Conservation (phyloP, 2,329 filamentous ascomycete genomes). For the Nannizziopsis barbatae region DNA sequence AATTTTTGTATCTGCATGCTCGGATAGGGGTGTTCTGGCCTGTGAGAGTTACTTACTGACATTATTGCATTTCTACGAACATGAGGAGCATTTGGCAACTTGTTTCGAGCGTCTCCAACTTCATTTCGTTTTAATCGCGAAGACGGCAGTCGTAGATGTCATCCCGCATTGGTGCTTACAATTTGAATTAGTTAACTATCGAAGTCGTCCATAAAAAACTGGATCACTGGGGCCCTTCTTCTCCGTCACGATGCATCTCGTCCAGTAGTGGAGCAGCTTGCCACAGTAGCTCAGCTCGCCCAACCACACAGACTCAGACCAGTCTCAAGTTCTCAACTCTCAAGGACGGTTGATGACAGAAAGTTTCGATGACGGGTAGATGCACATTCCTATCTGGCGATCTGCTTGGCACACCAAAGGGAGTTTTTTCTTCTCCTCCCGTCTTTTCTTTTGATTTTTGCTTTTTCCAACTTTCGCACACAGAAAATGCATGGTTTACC, state of each 20-base stretch:
- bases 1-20: slow-evolving; percentile 2
- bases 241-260: too few relatives aligned
- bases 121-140: too few relatives aligned
- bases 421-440: neutral
- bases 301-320: neutral
- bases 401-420: neutral
- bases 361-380: neutral
- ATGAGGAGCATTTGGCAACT: neutral
- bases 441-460: slow-evolving; percentile 9
- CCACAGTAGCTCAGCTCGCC: too few relatives aligned
- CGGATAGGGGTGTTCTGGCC: slow-evolving; percentile 7
- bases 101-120: neutral
- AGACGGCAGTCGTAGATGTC: too few relatives aligned
- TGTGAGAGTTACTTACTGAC: slow-evolving; percentile 1
- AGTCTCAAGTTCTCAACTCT: too few relatives aligned
- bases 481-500: neutral
- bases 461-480: slow-evolving; percentile 5
- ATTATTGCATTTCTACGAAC: neutral
- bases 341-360: neutral
- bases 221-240: too few relatives aligned
- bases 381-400: neutral
- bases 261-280: too few relatives aligned
- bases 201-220: too few relatives aligned
- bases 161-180: too few relatives aligned
- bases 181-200: too few relatives aligned